Conservation (phyloP, 2,329 filamentous ascomycete species). For the Colletotrichum tabaci region DNA sequence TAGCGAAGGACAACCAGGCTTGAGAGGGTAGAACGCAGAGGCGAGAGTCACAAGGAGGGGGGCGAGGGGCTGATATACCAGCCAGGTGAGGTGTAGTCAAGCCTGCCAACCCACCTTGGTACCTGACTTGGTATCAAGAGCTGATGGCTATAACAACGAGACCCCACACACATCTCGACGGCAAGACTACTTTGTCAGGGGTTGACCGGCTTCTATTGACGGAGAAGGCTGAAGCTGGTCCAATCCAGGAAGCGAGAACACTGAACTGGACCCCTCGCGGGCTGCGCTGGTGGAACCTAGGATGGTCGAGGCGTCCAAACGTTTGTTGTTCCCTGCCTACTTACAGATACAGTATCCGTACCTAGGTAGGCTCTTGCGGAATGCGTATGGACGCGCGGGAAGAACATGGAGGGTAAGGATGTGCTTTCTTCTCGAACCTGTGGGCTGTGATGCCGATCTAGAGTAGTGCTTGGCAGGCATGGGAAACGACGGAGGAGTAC, state of each 20-base stretch:
- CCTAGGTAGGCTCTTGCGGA: background rate
- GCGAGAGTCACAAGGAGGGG: background rate
- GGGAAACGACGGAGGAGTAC: slow-evolving; percentile 28
- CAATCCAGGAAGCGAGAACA: slow-evolving; percentile 15
- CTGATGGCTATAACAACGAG: background rate
- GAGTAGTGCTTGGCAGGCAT: slow-evolving; percentile 29
- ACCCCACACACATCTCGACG: slow-evolving; percentile 11
- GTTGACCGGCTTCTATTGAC: slow-evolving; percentile 31
- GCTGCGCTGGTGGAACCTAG: slow-evolving; percentile 16
- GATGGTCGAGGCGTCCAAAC: slow-evolving; percentile 21
- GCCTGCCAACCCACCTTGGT: background rate
- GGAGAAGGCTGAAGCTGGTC: slow-evolving; percentile 35
- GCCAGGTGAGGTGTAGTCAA: background rate
- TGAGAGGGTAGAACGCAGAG: background rate
- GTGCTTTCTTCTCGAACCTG: slow-evolving; percentile 17
- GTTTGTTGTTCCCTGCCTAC: slow-evolving; percentile 4
- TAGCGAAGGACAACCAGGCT: slow-evolving; percentile 11
- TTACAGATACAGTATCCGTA: too few species aligned
- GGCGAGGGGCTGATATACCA: slow-evolving; percentile 23
- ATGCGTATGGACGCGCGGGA: slow-evolving; percentile 9
- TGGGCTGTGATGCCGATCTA: slow-evolving; percentile 27
- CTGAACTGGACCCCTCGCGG: background rate
- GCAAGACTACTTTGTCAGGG: slow-evolving; percentile 14
- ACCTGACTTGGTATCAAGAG: background rate
- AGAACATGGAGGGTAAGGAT: slow-evolving; percentile 22